Base-by-base conservation (phyloP, 1,139 yeast genomes). In the Nakaseomyces kungkrabaensis region DNA sequence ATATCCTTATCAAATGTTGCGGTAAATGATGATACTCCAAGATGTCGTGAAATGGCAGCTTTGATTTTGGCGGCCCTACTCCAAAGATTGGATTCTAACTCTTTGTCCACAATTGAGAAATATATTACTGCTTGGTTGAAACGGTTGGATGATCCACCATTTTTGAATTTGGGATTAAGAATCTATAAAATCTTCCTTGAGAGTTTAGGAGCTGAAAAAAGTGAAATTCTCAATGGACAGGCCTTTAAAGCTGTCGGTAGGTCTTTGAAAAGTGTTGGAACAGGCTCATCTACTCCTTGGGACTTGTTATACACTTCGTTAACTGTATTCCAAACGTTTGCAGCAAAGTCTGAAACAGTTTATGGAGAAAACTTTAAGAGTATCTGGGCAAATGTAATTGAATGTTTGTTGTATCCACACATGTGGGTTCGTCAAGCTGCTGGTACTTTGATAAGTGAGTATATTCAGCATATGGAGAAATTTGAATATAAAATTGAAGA, bases 31-130 rank as follows among this genome's bases (percentile, higher is more conserved):
- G 85, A 84, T 48, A 76, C 86, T 4, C 70, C 84, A n/a, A 80
- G 77, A 54, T 90, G 97, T 62, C 79, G 96, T 52, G 95, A 87
- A 63, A 83, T 84, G 85, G 89, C 97, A 0, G 70, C 83, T 5
- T 68, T 79, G 5, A 72, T 90, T 48, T 70, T 89, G 37, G 68
- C 76, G 9, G 73, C 73, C 25, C 72, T 92, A 47, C 68, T 90
- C 50, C 69, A 69, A 41, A 78, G 78, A 51, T 67, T 82, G 48
- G 77, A 75, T 5, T 61, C 65, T 8, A 72, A 69, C 4, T 71
- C 72, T 48, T 60, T 77, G 33, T 63, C 62, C 3, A 68, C 70
- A 11, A 75, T 86, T 54, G 85, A 81, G 51, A 77, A 78, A 51
- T 84, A 79, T 56, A 72, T 82, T 36, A 51, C 60, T 6, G 77